Evolutionary conservation across 2,329 filamentous ascomycete species (phyloP).

Genomic region (Diplodia seriata): DNA sequence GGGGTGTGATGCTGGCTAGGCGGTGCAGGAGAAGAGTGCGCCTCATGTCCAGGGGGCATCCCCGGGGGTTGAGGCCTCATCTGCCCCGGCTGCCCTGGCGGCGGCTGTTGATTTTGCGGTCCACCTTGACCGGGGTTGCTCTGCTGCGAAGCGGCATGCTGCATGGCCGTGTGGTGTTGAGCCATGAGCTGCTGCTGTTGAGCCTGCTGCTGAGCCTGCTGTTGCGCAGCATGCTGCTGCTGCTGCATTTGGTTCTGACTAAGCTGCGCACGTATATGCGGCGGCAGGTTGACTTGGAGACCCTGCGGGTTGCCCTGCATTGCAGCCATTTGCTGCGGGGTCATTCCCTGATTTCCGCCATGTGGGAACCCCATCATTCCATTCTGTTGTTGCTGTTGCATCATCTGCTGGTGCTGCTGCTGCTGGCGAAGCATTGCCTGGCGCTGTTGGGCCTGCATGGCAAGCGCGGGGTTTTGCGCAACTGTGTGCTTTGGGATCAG

Average conservation of each 20-base stretch:
- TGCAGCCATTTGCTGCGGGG: slow-evolving; percentile 59
- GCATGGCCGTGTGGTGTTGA: slow-evolving; percentile 52
- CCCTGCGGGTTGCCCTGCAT: slow-evolving; percentile 49
- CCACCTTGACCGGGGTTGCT: slow-evolving; percentile 57
- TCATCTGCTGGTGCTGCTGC: slow-evolving; percentile 58
- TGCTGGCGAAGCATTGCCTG: slow-evolving; percentile 55
- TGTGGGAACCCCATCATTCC: slow-evolving; percentile 64
- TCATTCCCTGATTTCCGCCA: slow-evolving; percentile 60
- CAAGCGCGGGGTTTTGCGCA: slow-evolving; percentile 45
- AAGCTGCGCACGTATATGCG: slow-evolving; percentile 43
- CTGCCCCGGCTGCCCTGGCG: slow-evolving; percentile 45
- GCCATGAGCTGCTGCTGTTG: slow-evolving; percentile 51
- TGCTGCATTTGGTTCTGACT: slow-evolving; percentile 49
- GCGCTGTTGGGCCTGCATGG: slow-evolving; percentile 55
- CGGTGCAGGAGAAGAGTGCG: slow-evolving; percentile 49
- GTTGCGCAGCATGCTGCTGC: slow-evolving; percentile 51
- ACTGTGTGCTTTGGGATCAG: neutral
- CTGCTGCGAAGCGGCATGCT: slow-evolving; percentile 57
- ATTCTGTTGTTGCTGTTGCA: slow-evolving; percentile 64
- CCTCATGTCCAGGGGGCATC: slow-evolving; percentile 46
- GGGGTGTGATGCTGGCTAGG: slow-evolving; percentile 49
- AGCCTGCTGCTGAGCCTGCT: slow-evolving; percentile 46
- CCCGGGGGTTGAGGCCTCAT: slow-evolving; percentile 48
- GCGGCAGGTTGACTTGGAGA: slow-evolving; percentile 54
- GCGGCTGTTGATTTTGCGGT: slow-evolving; percentile 46